A percentile compares a stretch with the other conserved stretches of the same genome.
Conservation (phyloP, 495 filamentous ascomycete species). For the Aspergillus homomorphus region DNA sequence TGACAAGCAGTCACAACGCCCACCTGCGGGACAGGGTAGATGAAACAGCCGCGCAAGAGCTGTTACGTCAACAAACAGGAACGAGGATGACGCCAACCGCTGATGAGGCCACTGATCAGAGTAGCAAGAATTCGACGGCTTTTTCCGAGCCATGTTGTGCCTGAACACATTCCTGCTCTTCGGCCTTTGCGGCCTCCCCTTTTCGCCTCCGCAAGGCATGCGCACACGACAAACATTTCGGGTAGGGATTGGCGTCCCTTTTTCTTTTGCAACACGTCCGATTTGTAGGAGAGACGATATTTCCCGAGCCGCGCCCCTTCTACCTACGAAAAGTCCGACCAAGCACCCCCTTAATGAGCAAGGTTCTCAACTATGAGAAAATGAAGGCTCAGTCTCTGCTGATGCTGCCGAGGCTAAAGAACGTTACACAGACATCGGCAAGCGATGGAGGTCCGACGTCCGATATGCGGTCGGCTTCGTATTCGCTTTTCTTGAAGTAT, state of each 20-base stretch:
- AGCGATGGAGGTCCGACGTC: neutral
- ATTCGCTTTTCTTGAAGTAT: neutral
- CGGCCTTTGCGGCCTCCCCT: neutral
- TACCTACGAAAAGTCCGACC: too few relatives aligned
- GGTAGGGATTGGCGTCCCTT: neutral
- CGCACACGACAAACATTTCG: neutral
- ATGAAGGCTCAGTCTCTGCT: too few relatives aligned
- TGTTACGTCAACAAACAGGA: slow-evolving; percentile 12
- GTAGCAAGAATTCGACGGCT: too few relatives aligned
- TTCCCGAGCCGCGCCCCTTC: neutral
- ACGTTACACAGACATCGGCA: neutral
- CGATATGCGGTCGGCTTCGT: neutral
- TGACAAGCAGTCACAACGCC: slow-evolving; percentile 4
- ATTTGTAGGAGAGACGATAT: neutral
- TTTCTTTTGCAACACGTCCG: neutral
- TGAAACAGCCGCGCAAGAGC: slow-evolving; percentile 11
- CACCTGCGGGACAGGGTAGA: neutral
- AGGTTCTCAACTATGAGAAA: neutral
- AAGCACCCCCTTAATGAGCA: neutral
- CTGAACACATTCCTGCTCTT: neutral
- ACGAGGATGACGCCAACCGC: slow-evolving; percentile 18
- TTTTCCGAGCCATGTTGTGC: neutral
- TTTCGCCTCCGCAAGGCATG: neutral
- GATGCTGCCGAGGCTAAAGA: neutral
- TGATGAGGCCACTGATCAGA: slow-evolving; percentile 12